A percentile compares a stretch with the other conserved stretches of the same genome.
Conservation (phyloP, 192 early-diverging fungal species). For the Coemansia sp. region DNA sequence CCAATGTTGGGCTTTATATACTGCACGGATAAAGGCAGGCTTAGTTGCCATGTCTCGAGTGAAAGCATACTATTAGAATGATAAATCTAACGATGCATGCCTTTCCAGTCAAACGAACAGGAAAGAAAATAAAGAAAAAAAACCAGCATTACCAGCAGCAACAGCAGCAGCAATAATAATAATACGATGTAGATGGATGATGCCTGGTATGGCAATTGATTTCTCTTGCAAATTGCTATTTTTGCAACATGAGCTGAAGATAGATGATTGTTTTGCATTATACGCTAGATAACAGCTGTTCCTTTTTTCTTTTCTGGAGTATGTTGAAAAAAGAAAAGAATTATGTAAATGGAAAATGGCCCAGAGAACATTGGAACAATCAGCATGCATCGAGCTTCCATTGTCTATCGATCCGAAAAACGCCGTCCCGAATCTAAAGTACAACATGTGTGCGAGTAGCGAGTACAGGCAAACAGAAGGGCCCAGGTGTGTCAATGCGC, state of each 20-base stretch:
- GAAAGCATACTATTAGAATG: not conserved
- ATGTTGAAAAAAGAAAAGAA: not conserved
- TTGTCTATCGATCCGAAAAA: not conserved
- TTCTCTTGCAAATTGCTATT: not conserved
- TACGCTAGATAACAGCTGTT: not conserved
- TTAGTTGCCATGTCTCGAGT: not conserved
- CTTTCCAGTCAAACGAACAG: not conserved
- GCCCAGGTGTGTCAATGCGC: conserved; percentile 1
- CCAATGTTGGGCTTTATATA: not conserved
- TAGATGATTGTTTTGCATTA: not conserved
- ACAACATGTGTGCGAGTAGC: no score
- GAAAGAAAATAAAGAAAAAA: not conserved
- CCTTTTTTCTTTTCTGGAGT: not conserved
- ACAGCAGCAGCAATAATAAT: no score
- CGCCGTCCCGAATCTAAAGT: not conserved
- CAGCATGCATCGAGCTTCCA: not conserved
- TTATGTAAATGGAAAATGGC: not conserved
- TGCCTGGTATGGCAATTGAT: not conserved
- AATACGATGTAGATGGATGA: no score
- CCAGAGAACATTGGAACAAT: not conserved
- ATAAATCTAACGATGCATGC: not conserved
- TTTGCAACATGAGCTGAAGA: not conserved
- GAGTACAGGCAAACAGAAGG: not conserved
- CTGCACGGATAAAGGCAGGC: not conserved
- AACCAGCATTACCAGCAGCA: no score